A percentile compares a stretch with the other conserved stretches of the same genome.
Conservation (phyloP, 768 basidiomycete species). For the Lentinula edodes region DNA sequence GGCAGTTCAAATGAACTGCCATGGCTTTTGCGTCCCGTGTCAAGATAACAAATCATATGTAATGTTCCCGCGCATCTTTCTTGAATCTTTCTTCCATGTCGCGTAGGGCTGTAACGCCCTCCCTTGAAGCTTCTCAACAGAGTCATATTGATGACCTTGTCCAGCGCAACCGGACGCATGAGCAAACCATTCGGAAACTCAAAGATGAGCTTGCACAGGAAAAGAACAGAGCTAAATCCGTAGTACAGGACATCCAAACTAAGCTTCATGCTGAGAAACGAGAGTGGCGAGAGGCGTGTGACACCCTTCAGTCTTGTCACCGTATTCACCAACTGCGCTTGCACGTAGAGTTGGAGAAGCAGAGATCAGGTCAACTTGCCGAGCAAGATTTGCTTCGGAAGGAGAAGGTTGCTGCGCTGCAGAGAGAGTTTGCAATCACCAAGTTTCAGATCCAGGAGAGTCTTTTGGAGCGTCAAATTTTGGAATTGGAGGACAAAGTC, state of each 20-base stretch:
- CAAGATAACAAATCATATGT: neutral
- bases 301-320: slow-evolving; percentile 57
- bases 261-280: slow-evolving; percentile 48
- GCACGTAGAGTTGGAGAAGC: slow-evolving; percentile 47
- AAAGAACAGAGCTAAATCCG: slow-evolving; percentile 33
- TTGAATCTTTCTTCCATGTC: slow-evolving; percentile 6
- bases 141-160: slow-evolving; percentile 72
- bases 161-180: slow-evolving; percentile 58
- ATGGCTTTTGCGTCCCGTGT: no score
- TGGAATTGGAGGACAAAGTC: slow-evolving; percentile 38
- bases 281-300: slow-evolving; percentile 59
- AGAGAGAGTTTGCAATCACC: slow-evolving; percentile 63
- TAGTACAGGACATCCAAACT: slow-evolving; percentile 37
- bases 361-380: slow-evolving; percentile 42
- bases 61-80: neutral
- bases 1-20: no score
- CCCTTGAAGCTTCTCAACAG: slow-evolving; percentile 52
- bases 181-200: slow-evolving; percentile 54
- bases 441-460: slow-evolving; percentile 61
- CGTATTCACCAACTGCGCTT: slow-evolving; percentile 60
- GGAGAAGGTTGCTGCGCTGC: slow-evolving; percentile 55
- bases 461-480: slow-evolving; percentile 50
- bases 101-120: slow-evolving; percentile 15
- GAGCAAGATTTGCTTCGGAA: slow-evolving; percentile 48
- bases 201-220: slow-evolving; percentile 41